Percentiles rank a stretch among this genome's conserved stretches.
Conservation (phyloP, 805 yeast genomes). For the Maudiozyma saulgeensis region DNA sequence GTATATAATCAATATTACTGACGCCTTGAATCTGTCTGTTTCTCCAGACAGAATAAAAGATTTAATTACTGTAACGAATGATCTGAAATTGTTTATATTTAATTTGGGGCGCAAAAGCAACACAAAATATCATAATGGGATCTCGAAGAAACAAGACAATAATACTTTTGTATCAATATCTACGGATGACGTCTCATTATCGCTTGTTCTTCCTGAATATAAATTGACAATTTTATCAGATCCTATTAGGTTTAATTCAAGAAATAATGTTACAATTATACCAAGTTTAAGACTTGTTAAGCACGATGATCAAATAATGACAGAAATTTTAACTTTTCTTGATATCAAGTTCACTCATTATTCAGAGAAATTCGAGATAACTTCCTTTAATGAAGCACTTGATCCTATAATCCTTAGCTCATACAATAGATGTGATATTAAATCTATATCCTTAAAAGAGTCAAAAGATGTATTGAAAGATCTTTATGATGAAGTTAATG, state of each 20-base stretch:
- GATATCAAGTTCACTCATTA: neutral
- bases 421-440: neutral
- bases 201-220: neutral
- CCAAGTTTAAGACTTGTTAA: neutral
- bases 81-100: too few relatives aligned
- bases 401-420: neutral
- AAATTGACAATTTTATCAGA: constrained; percentile 3
- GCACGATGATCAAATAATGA: neutral
- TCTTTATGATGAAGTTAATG: neutral
- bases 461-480: neutral
- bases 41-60: neutral
- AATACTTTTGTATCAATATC: too few relatives aligned
- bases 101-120: too few relatives aligned
- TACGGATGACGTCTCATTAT: constrained; percentile 2
- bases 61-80: neutral
- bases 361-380: neutral
- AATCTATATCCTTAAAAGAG: neutral
- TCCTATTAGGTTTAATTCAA: constrained; percentile 1
- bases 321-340: constrained; percentile 1
- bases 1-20: neutral
- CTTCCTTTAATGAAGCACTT: neutral
- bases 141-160: too few relatives aligned
- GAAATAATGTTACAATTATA: neutral
- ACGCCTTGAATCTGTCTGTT: neutral
- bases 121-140: too few relatives aligned